Evolutionary conservation across 2,329 filamentous ascomycete species (phyloP).

Genomic region (Cladosporium sp.): DNA sequence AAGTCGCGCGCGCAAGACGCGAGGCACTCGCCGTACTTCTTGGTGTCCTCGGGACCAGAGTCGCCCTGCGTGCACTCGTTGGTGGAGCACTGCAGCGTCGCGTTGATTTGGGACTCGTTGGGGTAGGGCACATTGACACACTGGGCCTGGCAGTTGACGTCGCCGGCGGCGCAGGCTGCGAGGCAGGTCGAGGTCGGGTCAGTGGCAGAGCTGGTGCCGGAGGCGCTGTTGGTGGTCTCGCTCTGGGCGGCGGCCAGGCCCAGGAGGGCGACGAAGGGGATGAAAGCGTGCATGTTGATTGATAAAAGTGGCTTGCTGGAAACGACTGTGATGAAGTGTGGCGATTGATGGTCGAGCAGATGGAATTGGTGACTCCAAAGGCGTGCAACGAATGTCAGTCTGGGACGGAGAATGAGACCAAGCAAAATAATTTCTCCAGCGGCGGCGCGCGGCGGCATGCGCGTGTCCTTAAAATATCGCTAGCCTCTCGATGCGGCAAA

Average conservation of each 20-base stretch:
- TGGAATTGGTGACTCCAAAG: neutral
- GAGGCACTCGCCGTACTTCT: conserved; percentile 44
- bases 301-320: conserved; percentile 15
- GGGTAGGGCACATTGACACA: conserved; percentile 49
- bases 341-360: neutral
- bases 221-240: conserved; percentile 19
- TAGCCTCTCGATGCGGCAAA: neutral
- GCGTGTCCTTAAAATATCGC: conserved; percentile 7
- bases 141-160: conserved; percentile 47
- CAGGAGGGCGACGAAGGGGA: conserved; percentile 41
- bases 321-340: conserved; percentile 1
- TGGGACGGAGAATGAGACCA: too few species aligned
- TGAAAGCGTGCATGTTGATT: conserved; percentile 38
- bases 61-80: conserved; percentile 47
- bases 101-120: conserved; percentile 43
- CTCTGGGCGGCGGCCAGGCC: conserved; percentile 37
- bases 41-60: conserved; percentile 40
- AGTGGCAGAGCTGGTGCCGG: conserved; percentile 1
- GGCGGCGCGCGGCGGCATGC: neutral
- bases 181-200: conserved; percentile 25
- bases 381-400: too few species aligned
- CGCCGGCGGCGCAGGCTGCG: conserved; percentile 34
- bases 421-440: too few species aligned
- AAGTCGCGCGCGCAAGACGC: conserved; percentile 34
- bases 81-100: conserved; percentile 47